Base-by-base conservation (phyloP, 345 rosid species). In the Aethionema arabicum region DNA sequence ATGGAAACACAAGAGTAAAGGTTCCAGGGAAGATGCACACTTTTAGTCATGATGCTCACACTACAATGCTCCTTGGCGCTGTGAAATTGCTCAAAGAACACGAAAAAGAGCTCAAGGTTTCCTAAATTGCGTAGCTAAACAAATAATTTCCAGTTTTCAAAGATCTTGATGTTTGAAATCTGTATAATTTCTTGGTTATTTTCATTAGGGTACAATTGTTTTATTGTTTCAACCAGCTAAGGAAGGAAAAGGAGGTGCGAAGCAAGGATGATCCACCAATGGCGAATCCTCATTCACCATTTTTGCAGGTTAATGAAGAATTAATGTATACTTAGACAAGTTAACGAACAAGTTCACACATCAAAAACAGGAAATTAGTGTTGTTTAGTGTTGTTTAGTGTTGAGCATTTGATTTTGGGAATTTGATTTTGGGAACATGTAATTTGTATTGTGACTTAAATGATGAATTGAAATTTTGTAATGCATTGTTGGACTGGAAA, bases 211-310 rank as follows among this genome's bases (percentile, higher is more conserved):
- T 30, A 93, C 97, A 4, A 78, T 87, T 37, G 77, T 81, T 62
- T 83, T 87, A 32, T 75, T 93, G 32, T 93, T 93, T 47, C 99
- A 93, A 76, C 99, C 97, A 33, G 97, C 88, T 29, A 96, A 93
- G 77, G 99, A 93, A 83, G 96, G 91, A 50, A 79, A 83, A n/a
- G 95, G 84, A 12, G 97, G 96, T 37, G 97, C 97, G 11, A 85
- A 82, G 78, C 56, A 74, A 74, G 67, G 76, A 72, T 27, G 59
- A 38, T 11, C 58, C 76, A 3, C 65, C 59, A 38, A 74, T 80
- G 64, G 69, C 69, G 21, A 68, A 62, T 11, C 72, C 32, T 2
- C 96, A 85, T 77, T 75, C 91, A 0, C 96, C 93, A 4, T 66
- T 72, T 65, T 89, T 87, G 41, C 48, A 65, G 48, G 55, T 93